Evolutionary conservation across 305 asterid genomes (phyloP), one percentile per base, ranked within the genome.

Genomic region (Salvia sclarea): DNA sequence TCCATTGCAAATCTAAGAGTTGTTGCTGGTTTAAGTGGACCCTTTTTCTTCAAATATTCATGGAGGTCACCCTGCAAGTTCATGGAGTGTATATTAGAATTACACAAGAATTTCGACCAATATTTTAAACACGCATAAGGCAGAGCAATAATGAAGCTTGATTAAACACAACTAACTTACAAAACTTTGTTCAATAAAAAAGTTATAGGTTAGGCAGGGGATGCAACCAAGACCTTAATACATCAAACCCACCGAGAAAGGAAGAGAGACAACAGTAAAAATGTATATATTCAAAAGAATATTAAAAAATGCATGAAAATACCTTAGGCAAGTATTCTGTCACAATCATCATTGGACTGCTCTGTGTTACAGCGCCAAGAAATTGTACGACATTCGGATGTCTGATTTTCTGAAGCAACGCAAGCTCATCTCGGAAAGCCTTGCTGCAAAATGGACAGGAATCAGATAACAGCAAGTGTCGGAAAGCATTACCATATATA

Each of bases 261-360:
- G 30, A 25, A 25, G 4, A 25, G 4, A 30, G 35, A 30, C 35
- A 30, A 30, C 5, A 30, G 5, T 1, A 30, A 30, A 30, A 30
- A 4, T 30, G 35, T 7, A 33, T 33, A 5, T 7, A 33, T 5
- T 5, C 9, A 5, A 33, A 33, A 2, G 7, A 33, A 33, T n/a
- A n/a, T n/a, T n/a, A 33, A 0, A 5, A 33, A 5, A 33, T 6
- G 9, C 8, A 33, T 28, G 5, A 28, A 28, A 75, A 68, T 71
- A 93, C 98, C 97, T 90, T 90, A 16, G 96, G 96, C 62, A 93
- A 83, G 83, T 88, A 93, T 68, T 93, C 98, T 3, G 92, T 93
- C 72, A 93, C 98, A 77, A 93, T 93, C 98, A 93, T 90, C 98
- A 93, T 93, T 3, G 98, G 98, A 83, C 88, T 90, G 77, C 85